Evolutionary conservation across 148 eudicot genomes (phyloP).

Genomic region (Cornus suecica): DNA sequence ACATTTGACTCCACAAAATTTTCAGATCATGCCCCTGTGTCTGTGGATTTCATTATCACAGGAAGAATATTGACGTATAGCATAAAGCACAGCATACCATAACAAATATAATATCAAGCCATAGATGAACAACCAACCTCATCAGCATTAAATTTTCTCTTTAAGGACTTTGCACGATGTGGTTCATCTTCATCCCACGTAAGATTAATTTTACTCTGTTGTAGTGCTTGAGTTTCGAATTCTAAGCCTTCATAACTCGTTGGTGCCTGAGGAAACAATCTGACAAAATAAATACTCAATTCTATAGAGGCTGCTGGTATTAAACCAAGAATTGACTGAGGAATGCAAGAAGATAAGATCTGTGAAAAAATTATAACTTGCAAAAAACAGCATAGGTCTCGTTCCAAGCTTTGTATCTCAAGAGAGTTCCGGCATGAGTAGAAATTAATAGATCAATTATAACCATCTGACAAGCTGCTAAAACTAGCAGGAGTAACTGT

Average conservation of each 20-base stretch:
- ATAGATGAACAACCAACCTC: conserved; percentile 41
- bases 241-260: conserved; percentile 70
- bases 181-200: conserved; percentile 99
- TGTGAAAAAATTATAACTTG: not conserved
- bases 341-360: not conserved
- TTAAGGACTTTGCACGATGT: conserved; percentile 64
- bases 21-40: not conserved
- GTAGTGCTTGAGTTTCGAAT: conserved; percentile 81
- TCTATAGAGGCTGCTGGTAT: not conserved
- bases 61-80: not conserved
- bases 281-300: not conserved
- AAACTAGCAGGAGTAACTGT: not conserved
- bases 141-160: conserved; percentile 59
- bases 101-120: not conserved
- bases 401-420: not conserved
- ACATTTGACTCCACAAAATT: not conserved
- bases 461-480: not conserved
- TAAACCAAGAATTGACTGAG: not conserved
- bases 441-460: not conserved
- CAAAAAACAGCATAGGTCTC: not conserved
- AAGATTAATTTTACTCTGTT: conserved; percentile 64
- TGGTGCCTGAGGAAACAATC: conserved; percentile 48
- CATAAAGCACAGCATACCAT: not conserved
- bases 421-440: no score
- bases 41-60: not conserved